Conservation (phyloP, 2,329 filamentous ascomycete genomes). For the Kalmusia sp. region DNA sequence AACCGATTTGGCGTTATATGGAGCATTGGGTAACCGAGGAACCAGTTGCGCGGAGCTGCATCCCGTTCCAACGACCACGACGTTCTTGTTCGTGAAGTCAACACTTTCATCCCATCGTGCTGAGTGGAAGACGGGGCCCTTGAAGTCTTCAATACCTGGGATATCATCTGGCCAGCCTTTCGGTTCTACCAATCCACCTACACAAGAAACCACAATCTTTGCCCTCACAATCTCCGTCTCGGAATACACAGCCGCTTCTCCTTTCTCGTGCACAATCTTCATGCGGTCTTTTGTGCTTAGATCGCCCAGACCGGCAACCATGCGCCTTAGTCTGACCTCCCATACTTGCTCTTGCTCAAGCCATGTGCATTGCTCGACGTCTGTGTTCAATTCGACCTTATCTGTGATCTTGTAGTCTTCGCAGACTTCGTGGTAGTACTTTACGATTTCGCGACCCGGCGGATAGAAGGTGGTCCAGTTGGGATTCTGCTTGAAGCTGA, state of each 20-base stretch:
- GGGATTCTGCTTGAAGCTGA: slow-evolving; percentile 62
- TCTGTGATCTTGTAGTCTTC: slow-evolving; percentile 60
- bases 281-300: slow-evolving; percentile 56
- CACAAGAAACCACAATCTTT: slow-evolving; percentile 62
- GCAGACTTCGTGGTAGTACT: slow-evolving; percentile 62
- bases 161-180: slow-evolving; percentile 58
- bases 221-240: slow-evolving; percentile 60
- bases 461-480: slow-evolving; percentile 60
- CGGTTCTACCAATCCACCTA: slow-evolving; percentile 64
- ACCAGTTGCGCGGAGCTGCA: slow-evolving; percentile 66
- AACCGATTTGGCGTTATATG: slow-evolving; percentile 61
- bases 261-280: slow-evolving; percentile 52
- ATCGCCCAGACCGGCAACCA: slow-evolving; percentile 62
- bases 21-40: slow-evolving; percentile 56
- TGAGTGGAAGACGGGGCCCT: slow-evolving; percentile 64
- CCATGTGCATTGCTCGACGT: slow-evolving; percentile 61
- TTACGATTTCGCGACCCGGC: slow-evolving; percentile 57
- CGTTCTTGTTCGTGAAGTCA: slow-evolving; percentile 62
- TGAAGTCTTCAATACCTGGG: slow-evolving; percentile 60
- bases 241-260: slow-evolving; percentile 56
- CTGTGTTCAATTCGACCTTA: slow-evolving; percentile 66
- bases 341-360: slow-evolving; percentile 61
- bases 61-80: slow-evolving; percentile 65
- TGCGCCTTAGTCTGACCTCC: slow-evolving; percentile 60
- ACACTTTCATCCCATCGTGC: slow-evolving; percentile 63